Evolutionary conservation across 306 rosid genomes (phyloP).

Genomic region (Trifolium repens): DNA sequence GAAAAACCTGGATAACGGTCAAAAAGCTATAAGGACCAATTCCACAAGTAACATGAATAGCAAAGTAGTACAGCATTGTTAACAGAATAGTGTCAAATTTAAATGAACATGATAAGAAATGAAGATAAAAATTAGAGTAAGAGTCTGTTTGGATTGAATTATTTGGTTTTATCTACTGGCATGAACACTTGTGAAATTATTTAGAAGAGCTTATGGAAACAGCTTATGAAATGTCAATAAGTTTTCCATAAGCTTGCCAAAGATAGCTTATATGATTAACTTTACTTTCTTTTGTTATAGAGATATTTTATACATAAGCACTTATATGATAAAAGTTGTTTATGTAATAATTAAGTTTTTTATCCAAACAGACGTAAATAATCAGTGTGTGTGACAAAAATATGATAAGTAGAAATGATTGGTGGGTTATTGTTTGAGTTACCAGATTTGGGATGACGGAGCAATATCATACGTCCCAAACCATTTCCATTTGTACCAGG

Average conservation of each 20-base stretch:
- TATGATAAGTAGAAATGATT: not conserved
- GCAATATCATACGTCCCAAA: constrained; percentile 55
- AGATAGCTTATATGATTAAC: not conserved
- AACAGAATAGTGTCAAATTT: constrained; percentile 2
- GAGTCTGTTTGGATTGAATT: not conserved
- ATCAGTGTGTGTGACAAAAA: constrained; percentile 16
- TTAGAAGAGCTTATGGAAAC: not conserved
- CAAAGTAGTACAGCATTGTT: not conserved
- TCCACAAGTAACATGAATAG: constrained; percentile 22
- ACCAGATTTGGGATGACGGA: constrained; percentile 92
- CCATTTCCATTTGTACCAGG: constrained; percentile 56
- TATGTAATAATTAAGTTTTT: not conserved
- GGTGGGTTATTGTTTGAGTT: not conserved
- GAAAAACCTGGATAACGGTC: not conserved
- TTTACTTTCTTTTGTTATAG: not conserved
- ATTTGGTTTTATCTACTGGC: not conserved
- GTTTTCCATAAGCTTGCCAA: not conserved
- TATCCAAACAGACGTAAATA: not conserved
- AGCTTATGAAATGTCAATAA: not conserved
- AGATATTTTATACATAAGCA: not conserved
- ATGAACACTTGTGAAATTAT: not conserved
- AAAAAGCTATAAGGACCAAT: constrained; percentile 30
- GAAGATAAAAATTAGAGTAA: constrained; percentile 8
- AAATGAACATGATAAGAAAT: constrained; percentile 12
- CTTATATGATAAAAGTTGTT: not conserved